phyloP scores from a whole-genome alignment of 2,329 filamentous ascomycete species.

The Trichophyton equinum region DNA sequence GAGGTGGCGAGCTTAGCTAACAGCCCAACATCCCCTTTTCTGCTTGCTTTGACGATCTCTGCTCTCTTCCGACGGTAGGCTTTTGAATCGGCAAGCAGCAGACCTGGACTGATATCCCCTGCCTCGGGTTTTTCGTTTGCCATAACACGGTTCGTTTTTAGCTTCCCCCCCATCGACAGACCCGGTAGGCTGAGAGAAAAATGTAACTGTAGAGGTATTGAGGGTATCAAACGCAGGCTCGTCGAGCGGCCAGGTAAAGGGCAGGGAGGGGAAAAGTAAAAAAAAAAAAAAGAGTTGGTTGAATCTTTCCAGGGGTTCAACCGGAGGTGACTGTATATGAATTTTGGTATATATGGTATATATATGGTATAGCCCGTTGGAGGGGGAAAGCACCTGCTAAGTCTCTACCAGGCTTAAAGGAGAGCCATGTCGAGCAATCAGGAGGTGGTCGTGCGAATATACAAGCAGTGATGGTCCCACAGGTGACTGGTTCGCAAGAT shows the following conservation, averaged over 20 bases:
- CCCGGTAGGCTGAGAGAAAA: no score
- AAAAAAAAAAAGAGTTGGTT: no score
- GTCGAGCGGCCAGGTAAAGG: neutral
- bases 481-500: neutral
- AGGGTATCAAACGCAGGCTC: neutral
- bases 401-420: neutral
- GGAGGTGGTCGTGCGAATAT: neutral
- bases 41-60: slow-evolving; percentile 49
- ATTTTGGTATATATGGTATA: neutral
- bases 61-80: slow-evolving; percentile 26
- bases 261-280: no score
- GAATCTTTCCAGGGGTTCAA: no score
- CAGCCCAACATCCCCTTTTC: slow-evolving; percentile 41
- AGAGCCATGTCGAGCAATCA: neutral
- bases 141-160: neutral
- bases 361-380: neutral
- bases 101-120: neutral
- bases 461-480: neutral
- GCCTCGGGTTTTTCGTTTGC: neutral
- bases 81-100: neutral
- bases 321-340: neutral
- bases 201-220: no score
- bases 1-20: slow-evolving; percentile 50
- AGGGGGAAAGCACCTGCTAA: neutral
- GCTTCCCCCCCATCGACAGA: neutral